Evolutionary conservation across 768 basidiomycete genomes (phyloP).

Genomic region (Boletus subcaerulescens): DNA sequence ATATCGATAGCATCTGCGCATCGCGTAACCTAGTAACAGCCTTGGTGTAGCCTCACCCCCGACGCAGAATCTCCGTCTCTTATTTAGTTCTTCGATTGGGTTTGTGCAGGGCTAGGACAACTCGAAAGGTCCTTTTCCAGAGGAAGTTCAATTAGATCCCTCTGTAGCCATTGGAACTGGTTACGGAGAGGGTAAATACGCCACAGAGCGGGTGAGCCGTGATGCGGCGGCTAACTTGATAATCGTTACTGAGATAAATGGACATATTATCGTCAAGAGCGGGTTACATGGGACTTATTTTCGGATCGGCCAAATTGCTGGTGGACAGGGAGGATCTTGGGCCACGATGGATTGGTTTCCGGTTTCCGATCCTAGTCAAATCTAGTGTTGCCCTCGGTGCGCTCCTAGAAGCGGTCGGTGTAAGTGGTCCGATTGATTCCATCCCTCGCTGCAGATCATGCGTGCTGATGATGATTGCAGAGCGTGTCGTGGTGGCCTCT

Average conservation of each 20-base stretch:
- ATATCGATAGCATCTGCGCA: constrained; percentile 38
- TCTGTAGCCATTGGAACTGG: not conserved
- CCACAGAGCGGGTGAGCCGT: not conserved
- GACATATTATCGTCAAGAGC: not conserved
- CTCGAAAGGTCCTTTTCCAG: not conserved
- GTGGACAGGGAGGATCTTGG: not conserved
- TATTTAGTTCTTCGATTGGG: not conserved
- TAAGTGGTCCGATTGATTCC: constrained; percentile 18
- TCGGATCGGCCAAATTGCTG: not conserved
- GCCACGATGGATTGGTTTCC: not conserved
- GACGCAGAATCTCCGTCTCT: constrained; percentile 6
- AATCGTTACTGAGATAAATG: not conserved
- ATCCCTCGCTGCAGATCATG: not conserved
- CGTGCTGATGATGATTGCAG: constrained; percentile 18
- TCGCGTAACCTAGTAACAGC: constrained; percentile 35
- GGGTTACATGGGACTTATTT: not conserved
- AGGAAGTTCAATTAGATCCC: not conserved
- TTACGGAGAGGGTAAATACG: not conserved
- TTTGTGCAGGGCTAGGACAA: not conserved
- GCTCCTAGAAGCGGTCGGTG: constrained; percentile 33
- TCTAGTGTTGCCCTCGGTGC: constrained; percentile 7
- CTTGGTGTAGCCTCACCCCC: constrained; percentile 32
- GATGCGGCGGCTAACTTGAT: not conserved
- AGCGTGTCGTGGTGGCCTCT: constrained; percentile 38
- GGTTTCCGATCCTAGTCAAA: not conserved